phyloP scores from a whole-genome alignment of 371 early-diverging fungal genomes.

The Mucor circinelloides region DNA sequence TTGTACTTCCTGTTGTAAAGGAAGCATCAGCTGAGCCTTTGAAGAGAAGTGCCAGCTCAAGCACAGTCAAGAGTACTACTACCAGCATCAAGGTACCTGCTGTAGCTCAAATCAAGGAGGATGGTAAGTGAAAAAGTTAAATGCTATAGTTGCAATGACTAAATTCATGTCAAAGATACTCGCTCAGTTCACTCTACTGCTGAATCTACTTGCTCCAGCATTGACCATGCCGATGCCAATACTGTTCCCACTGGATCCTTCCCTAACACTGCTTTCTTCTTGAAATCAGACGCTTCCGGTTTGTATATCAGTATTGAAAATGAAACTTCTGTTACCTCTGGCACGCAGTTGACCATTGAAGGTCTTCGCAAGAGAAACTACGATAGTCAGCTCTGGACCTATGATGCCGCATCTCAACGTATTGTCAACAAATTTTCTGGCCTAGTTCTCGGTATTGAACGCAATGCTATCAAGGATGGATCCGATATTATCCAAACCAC shows the following conservation, averaged over 20 bases:
- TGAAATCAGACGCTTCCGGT: constrained; percentile 42
- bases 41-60: constrained; percentile 21
- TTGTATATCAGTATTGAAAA: constrained; percentile 38
- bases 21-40: constrained; percentile 6
- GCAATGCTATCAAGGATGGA: constrained; percentile 40
- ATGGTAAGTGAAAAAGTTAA: constrained; percentile 27
- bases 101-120: constrained; percentile 42
- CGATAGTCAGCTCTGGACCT: constrained; percentile 58
- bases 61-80: constrained; percentile 17
- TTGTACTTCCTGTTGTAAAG: constrained; percentile 40
- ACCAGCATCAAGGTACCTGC: constrained; percentile 11
- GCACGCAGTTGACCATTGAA: constrained; percentile 37
- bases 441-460: constrained; percentile 52
- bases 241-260: constrained; percentile 37
- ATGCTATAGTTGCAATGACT: neutral
- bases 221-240: constrained; percentile 34
- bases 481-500: constrained; percentile 45
- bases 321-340: constrained; percentile 16
- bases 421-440: constrained; percentile 56
- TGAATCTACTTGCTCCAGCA: constrained; percentile 30
- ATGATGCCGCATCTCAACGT: constrained; percentile 35
- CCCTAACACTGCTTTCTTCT: constrained; percentile 44
- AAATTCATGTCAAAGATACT: constrained; percentile 23
- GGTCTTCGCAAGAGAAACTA: constrained; percentile 34
- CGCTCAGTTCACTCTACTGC: constrained; percentile 36